Evolutionary conservation across 2,329 filamentous ascomycete species (phyloP), one percentile per base, ranked within the genome.

Genomic region (Leptographium galeiforme): DNA sequence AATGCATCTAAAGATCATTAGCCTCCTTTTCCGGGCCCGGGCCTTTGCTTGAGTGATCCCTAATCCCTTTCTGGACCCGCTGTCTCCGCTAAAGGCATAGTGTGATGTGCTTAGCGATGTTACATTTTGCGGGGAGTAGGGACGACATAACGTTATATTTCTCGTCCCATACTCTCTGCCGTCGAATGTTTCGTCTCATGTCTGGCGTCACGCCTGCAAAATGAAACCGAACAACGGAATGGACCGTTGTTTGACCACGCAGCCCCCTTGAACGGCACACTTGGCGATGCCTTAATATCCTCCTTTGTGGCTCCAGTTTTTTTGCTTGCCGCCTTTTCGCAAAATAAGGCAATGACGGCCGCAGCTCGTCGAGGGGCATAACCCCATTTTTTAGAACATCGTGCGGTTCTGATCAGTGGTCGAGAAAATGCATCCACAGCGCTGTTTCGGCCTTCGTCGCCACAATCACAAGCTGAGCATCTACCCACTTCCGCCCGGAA

Each of bases 71-170:
- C 11, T 30, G 34, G n/a, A 40, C 32, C 48, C 10, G 36, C 49
- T 10, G 40, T 43, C 38, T 50, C 49, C 39, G 39, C 38, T 43
- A 19, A 18, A 4, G 36, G 39, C 6, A 50, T 13, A 32, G 38
- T 14, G 14, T 18, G 39, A 34, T 36, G 19, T 44, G 16, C 18
- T 39, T 39, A 10, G 4, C 38, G 40, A 30, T 34, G 50, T 51
- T 51, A 18, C 39, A 51, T 45, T 51, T 51, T 51, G 50, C 50
- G 50, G 50, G 50, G 50, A 45, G 32, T 10, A 25, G 32, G 39
- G 38, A 30, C 13, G 30, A 34, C 18, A 33, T 14, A 43, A 51
- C 13, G 33, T 39, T 19, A 44, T 36, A 16, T 36, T 51, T 51
- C 25, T 45, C 50, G 50, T 45, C 50, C 36, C 38, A 18, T 45